phyloP scores from a whole-genome alignment of 2,329 filamentous ascomycete genomes.

The Pyrenophora graminea region DNA sequence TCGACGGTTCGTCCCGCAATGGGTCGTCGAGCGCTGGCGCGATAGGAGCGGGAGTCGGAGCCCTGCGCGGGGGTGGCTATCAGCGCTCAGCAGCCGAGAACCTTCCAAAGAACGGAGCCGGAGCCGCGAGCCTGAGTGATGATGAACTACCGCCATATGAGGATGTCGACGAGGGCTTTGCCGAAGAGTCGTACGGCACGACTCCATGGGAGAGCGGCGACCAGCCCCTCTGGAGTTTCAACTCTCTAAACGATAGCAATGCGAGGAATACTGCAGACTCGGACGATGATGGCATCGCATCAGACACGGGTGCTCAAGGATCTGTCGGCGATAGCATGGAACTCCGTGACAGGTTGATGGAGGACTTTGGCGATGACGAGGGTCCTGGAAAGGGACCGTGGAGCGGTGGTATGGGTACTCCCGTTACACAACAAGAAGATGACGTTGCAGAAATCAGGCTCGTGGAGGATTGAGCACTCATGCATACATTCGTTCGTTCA shows the following conservation, averaged over 20 bases:
- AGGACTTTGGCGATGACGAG: constrained; percentile 11
- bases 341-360: constrained; percentile 5
- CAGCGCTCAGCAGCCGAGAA: constrained; percentile 38
- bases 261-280: constrained; percentile 21
- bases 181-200: constrained; percentile 4
- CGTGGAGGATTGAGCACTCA: neutral
- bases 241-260: constrained; percentile 4
- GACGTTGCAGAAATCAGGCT: constrained; percentile 14
- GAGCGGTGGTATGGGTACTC: constrained; percentile 5
- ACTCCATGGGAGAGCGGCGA: constrained; percentile 10
- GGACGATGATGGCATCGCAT: constrained; percentile 8
- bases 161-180: constrained; percentile 26
- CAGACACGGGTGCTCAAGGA: constrained; percentile 7
- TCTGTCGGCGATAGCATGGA: constrained; percentile 6
- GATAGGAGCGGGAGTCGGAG: constrained; percentile 68
- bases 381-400: constrained; percentile 4
- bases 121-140: constrained; percentile 39
- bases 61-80: constrained; percentile 45
- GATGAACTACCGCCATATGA: constrained; percentile 28
- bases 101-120: constrained; percentile 41
- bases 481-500: neutral
- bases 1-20: constrained; percentile 85
- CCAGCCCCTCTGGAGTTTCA: constrained; percentile 32
- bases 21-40: constrained; percentile 88
- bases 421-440: constrained; percentile 8